Base-by-base conservation (phyloP, 768 basidiomycete genomes). In the Suillus placidus region DNA sequence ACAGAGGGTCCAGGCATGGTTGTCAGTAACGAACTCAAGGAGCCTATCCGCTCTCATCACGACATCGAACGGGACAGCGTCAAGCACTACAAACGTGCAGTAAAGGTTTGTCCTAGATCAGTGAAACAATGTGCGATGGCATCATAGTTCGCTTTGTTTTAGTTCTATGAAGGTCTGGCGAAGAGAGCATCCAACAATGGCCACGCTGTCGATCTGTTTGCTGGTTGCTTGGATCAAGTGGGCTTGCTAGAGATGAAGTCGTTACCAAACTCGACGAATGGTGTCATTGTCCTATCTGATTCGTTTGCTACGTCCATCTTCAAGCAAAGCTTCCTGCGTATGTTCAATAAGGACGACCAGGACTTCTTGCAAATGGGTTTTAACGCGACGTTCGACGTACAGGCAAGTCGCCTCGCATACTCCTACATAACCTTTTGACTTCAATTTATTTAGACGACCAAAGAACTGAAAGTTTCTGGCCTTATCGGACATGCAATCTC, bases 1-100 rank as follows among this genome's bases (percentile, higher is more conserved):
- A 97, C 97, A 2, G 95, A 98, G 73, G 97, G 97, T 3, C 97
- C 97, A 0, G 97, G 97, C 20, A 89, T 95, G 88, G 96, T 98
- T 38, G 97, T 99, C 64, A 91, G 86, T 78, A 93, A 93, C 69
- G 97, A 99, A 79, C 82, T 99, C 64, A 93, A 94, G 79, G 97
- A 99, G 73, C 95, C 96, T 2, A 99, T 99, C 68, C 91, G 97
- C 62, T 97, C 95, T 9, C 97, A 99, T 76, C 97, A 99, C 80
- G 97, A 99, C 73, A 99, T 99, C 71, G 97, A 99, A 73, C 85
- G 95, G 23, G 97, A 99, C 76, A 92, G 88, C 67, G 96, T 91
- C 52, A 99, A 98, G 79, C 95, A 99, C 75, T 99, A 91, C 82
- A 99, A 98, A 81, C 90, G 95, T 54, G 95, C 97, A 16, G 87